Evolutionary conservation across 805 yeast species (phyloP), one percentile per base, ranked within the genome.

Genomic region (Cyberlindnera samutprakarnensis): DNA sequence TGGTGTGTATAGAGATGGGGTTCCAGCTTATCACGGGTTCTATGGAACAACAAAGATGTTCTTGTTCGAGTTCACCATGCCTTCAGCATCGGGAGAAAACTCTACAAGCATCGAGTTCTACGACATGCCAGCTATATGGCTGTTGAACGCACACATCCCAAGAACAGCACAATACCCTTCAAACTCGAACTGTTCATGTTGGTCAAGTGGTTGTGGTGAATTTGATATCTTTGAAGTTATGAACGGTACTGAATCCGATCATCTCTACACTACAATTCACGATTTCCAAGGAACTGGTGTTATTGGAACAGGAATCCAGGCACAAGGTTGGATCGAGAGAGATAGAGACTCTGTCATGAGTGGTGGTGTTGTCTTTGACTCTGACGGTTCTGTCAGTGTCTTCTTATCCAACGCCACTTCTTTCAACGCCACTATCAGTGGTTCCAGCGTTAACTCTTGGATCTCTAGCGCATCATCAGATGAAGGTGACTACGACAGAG

Each of bases 161-260:
- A 69, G 88, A 63, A 79, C 87, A 14, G 61, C 87, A 4, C 87
- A 80, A 56, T 80, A 78, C 51, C 75, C 78, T 29, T 39, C 58
- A 5, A 73, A 72, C 42, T 59, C 61, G 23, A 74, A 72, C 50
- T 80, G 87, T 55, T 78, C 86, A 6, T 76, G 86, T 48, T 80
- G 88, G 88, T 62, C 70, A 27, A 67, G 79, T 18, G 90, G 88
- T 9, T 78, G 87, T 57, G 87, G 88, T 53, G 87, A 80, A 56
- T 78, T 74, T 44, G 90, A 80, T 56, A 70, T 78, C 43, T 80
- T 80, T 51, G 90, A 81, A 59, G 76, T 75, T 25, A 69, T 77
- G 74, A 80, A 80, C 56, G 57, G 61, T 35, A 73, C 85, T 12
- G 72, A 72, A 41, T 53, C 70, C 17, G 55, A 54, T 31, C 66